These are phyloP conservation scores for Ajuga chamaepitys DNA, from an alignment of 257 asterid genomes.

Conservation along the genomic window DNA sequence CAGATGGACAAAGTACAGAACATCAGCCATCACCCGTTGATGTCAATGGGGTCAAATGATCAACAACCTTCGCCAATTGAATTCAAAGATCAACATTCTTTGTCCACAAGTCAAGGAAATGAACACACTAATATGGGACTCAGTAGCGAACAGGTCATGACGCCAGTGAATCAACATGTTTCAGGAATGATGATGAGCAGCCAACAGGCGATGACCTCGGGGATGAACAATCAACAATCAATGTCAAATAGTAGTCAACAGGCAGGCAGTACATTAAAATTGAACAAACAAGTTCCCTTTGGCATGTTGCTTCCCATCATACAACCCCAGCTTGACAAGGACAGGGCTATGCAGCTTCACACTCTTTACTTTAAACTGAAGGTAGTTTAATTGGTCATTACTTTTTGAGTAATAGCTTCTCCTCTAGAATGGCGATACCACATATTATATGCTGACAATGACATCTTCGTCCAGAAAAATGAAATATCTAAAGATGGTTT, in stretches of 20 bases:
- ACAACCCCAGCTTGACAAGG: constrained; percentile 85
- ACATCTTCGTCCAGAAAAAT: constrained; percentile 50
- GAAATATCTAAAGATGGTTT: constrained; percentile 82
- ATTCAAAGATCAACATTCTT: constrained; percentile 37
- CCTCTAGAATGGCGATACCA: constrained; percentile 6
- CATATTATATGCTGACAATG: constrained; percentile 8
- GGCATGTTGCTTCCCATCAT: constrained; percentile 87
- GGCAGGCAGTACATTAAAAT: constrained; percentile 31
- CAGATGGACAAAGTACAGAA: constrained; percentile 39
- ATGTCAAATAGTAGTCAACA: constrained; percentile 27
- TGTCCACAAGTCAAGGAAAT: constrained; percentile 31
- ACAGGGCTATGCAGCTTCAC: constrained; percentile 79
- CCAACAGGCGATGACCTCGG: constrained; percentile 31
- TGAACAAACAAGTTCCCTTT: constrained; percentile 86
- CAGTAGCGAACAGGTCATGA: constrained; percentile 24
- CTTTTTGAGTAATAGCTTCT: constrained; percentile 5
- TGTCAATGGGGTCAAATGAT: constrained; percentile 30
- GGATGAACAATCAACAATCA: constrained; percentile 32
- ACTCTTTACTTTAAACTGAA: constrained; percentile 64
- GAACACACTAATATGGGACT: constrained; percentile 24
- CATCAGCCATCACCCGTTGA: constrained; percentile 33
- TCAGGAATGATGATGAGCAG: constrained; percentile 26
- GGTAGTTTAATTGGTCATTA: constrained; percentile 37
- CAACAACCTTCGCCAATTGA: constrained; percentile 33
- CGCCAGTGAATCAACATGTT: constrained; percentile 25